Base-by-base conservation (phyloP, 2,329 filamentous ascomycete species). In the Nemania diffusa region DNA sequence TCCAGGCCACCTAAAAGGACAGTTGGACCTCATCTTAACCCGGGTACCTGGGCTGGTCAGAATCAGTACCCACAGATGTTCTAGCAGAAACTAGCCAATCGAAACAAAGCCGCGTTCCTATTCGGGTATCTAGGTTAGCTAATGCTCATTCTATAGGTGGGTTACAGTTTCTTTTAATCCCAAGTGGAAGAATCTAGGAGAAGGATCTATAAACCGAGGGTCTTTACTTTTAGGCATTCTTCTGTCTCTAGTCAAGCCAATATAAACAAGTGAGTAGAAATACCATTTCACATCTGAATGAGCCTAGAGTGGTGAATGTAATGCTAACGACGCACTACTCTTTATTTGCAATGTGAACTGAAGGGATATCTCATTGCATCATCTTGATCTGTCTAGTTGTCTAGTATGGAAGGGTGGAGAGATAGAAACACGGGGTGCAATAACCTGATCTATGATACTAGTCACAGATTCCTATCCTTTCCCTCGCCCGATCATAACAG, bases 401-500 rank as follows among this genome's bases (percentile, higher is more conserved):
- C 13, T 17, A n/a, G n/a, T n/a, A n/a, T 17, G 2, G 60, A 13
- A 66, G 69, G n/a, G 64, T 61, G 17, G 34, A 2, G 27, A 65
- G 65, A 3, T 61, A 9, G 11, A 22, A 20, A 50, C 6, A 68
- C 37, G 11, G 57, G 59, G 51, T 70, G 68, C 29, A 26, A 26
- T 40, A 11, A 15, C 37, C 22, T 48, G 20, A 4, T 3, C n/a
- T 13, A 15, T 8, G 15, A 24, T 11, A 51, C 56, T 55, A 72
- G 6, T 51, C 15, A 42, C 71, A 72, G 11, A 42, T 1, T 20
- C 71, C 71, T 2, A 67, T 64, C 20, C 42, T 32, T 2, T 17
- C 8, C 37, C 11, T 37, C 11, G 52, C 42, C 5, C 71, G 63
- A 29, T 69, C 65, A 9, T 46, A 29, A 15, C 71, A 72, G 22